Conservation (phyloP, 2,329 filamentous ascomycete genomes). For the Xylariaceae sp. region DNA sequence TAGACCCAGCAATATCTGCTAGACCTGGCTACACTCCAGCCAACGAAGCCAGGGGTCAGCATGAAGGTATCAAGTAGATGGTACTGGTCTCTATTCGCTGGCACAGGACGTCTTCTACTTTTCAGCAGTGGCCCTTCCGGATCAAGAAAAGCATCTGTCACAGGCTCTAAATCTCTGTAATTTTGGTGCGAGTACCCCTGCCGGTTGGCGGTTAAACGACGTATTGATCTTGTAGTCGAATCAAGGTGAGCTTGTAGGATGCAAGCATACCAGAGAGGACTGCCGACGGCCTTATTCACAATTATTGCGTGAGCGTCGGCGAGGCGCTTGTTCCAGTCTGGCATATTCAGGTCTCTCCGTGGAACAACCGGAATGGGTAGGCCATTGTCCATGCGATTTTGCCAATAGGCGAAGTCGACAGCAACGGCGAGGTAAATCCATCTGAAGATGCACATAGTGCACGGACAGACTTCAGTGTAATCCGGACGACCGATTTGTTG, state of each 20-base stretch:
- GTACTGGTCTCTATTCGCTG: conserved; percentile 48
- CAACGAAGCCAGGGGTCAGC: conserved; percentile 50
- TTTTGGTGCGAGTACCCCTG: too few species aligned
- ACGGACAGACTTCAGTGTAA: conserved; percentile 47
- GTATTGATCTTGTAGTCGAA: conserved; percentile 42
- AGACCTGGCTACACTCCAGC: conserved; percentile 44
- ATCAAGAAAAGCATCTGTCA: conserved; percentile 46
- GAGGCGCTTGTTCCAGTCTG: conserved; percentile 47
- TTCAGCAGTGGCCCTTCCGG: conserved; percentile 43
- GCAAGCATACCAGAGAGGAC: conserved; percentile 46
- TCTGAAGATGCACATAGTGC: conserved; percentile 49
- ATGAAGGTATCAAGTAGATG: conserved; percentile 54
- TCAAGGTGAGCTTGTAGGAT: conserved; percentile 45
- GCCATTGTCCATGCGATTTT: conserved; percentile 44
- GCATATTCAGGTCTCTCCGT: conserved; percentile 36
- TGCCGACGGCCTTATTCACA: conserved; percentile 41
- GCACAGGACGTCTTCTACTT: conserved; percentile 46
- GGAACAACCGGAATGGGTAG: conserved; percentile 49
- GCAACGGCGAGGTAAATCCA: conserved; percentile 52
- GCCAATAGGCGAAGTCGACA: conserved; percentile 55
- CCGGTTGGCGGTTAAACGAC: conserved; percentile 39
- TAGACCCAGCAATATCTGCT: conserved; percentile 22
- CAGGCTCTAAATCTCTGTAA: conserved; percentile 37
- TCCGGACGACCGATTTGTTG: conserved; percentile 47
- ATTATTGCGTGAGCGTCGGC: conserved; percentile 39